Evolutionary conservation across 176 grass and related monocot species (phyloP).

Genomic region (Saccharum spontaneum): DNA sequence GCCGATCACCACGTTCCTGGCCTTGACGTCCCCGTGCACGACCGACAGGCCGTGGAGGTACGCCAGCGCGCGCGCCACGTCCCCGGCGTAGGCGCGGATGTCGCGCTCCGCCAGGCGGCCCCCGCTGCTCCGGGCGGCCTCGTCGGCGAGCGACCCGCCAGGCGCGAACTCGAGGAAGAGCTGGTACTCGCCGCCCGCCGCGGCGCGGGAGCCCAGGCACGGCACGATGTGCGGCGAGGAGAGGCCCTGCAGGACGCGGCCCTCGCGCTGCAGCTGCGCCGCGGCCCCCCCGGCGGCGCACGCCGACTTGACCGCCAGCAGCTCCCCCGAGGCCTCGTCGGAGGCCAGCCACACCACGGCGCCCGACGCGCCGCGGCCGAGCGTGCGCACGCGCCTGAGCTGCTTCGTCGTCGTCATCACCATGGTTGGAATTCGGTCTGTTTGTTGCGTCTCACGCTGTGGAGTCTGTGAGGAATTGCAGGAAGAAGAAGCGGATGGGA

Average conservation of each 20-base stretch:
- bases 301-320: slow-evolving; percentile 74
- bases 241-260: slow-evolving; percentile 54
- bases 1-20: slow-evolving; percentile 67
- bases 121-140: slow-evolving; percentile 35
- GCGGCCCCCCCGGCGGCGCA: slow-evolving; percentile 24
- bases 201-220: slow-evolving; percentile 54
- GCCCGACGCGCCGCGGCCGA: slow-evolving; percentile 62
- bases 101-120: slow-evolving; percentile 45
- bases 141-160: slow-evolving; percentile 66
- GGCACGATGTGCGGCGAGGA: slow-evolving; percentile 69
- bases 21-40: slow-evolving; percentile 79
- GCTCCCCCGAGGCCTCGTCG: slow-evolving; percentile 40
- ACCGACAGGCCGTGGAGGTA: slow-evolving; percentile 62
- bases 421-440: neutral
- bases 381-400: slow-evolving; percentile 49
- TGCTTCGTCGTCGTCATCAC: neutral
- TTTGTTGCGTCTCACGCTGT: neutral
- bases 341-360: slow-evolving; percentile 63
- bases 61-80: slow-evolving; percentile 55
- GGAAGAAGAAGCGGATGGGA: slow-evolving; percentile 2
- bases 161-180: slow-evolving; percentile 81
- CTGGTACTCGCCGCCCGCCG: slow-evolving; percentile 41
- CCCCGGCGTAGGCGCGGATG: slow-evolving; percentile 35
- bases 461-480: neutral
- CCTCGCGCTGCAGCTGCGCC: slow-evolving; percentile 53